Conservation (phyloP, 805 yeast genomes). For the Suhomyces vadensis region DNA sequence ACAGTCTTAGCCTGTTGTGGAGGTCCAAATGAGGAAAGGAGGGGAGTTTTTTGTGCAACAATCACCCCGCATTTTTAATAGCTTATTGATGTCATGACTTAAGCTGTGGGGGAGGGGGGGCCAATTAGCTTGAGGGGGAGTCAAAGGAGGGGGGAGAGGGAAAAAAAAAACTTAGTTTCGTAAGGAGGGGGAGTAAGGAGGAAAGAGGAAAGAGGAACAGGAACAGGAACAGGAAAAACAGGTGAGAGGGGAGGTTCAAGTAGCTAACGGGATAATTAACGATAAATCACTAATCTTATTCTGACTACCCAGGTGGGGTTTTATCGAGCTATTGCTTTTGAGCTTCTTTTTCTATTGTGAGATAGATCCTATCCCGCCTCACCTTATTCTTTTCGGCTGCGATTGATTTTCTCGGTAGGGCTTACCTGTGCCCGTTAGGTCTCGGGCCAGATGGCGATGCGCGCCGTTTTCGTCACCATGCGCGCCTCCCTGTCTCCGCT, state of each 20-base stretch:
- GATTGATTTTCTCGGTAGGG: not conserved
- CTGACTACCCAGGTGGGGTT: no score
- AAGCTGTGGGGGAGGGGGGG: constrained; percentile 6
- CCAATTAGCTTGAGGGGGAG: constrained; percentile 2
- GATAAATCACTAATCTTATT: no score
- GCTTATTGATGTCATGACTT: not conserved
- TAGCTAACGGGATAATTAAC: no score
- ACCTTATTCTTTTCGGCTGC: not conserved
- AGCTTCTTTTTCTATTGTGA: not conserved
- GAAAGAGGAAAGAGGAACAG: no score
- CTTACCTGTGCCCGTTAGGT: not conserved
- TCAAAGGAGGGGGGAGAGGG: constrained; percentile 2
- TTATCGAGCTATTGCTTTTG: no score
- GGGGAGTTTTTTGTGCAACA: constrained; percentile 14
- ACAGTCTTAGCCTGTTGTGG: not conserved
- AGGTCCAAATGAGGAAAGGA: constrained; percentile 6
- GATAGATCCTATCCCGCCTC: not conserved
- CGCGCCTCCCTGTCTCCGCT: not conserved
- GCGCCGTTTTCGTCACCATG: not conserved
- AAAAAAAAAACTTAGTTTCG: not conserved
- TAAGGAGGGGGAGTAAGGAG: not conserved
- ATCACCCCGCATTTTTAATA: constrained; percentile 13
- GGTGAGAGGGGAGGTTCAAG: no score
- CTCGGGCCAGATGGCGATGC: not conserved
- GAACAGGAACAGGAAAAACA: no score